phyloP scores from a whole-genome alignment of 257 asterid genomes.

The Primulina eburnea region DNA sequence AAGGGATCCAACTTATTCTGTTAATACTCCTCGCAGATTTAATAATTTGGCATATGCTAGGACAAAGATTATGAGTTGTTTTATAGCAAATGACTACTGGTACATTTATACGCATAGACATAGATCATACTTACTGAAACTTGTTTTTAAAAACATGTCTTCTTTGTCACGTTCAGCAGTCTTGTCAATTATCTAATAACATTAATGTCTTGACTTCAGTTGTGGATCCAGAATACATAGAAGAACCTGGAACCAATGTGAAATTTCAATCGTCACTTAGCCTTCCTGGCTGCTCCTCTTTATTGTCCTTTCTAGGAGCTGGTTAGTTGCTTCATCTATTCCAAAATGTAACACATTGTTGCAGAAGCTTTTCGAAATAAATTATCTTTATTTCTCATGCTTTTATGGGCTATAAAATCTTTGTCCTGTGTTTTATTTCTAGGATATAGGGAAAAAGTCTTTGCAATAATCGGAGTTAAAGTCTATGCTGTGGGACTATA shows the following conservation, averaged over 20 bases:
- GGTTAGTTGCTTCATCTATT: slow-evolving; percentile 43
- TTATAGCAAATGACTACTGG: no score
- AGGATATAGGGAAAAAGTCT: slow-evolving; percentile 89
- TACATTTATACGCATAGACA: no score
- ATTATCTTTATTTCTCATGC: slow-evolving; percentile 19
- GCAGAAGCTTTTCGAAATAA: slow-evolving; percentile 9
- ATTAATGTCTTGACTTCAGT: slow-evolving; percentile 27
- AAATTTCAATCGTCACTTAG: slow-evolving; percentile 58
- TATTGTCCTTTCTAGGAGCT: slow-evolving; percentile 71
- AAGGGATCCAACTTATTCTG: background rate
- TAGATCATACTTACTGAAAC: slow-evolving; percentile 1
- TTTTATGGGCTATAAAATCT: slow-evolving; percentile 17
- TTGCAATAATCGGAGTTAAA: slow-evolving; percentile 84
- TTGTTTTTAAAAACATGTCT: background rate
- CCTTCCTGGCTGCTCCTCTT: slow-evolving; percentile 68
- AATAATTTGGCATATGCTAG: background rate
- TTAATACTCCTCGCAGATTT: background rate
- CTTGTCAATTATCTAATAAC: slow-evolving; percentile 10
- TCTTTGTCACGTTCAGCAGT: background rate
- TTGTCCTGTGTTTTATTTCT: slow-evolving; percentile 18
- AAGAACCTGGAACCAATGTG: slow-evolving; percentile 83
- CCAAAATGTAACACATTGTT: slow-evolving; percentile 1
- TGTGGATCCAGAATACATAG: slow-evolving; percentile 46
- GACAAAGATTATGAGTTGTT: background rate
- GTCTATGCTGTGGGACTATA: slow-evolving; percentile 88